Conservation (phyloP, 768 basidiomycete genomes). For the Favolaschia claudopus region DNA sequence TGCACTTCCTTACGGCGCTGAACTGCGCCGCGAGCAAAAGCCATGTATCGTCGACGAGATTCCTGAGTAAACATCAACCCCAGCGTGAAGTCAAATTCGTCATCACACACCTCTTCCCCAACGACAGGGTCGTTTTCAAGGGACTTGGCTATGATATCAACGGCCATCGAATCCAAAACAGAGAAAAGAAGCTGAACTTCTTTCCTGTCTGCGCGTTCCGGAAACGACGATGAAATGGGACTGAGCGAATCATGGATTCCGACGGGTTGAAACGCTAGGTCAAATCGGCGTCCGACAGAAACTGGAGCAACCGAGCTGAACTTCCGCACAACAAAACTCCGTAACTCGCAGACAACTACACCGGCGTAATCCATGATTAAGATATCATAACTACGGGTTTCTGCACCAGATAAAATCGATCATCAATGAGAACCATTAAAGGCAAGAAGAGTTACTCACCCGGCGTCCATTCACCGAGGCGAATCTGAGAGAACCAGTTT, state of each 20-base stretch:
- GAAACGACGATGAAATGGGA: not conserved
- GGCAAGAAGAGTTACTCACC: too few relatives aligned
- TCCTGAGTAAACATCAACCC: not conserved
- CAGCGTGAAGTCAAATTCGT: not conserved
- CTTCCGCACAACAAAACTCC: not conserved
- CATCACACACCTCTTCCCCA: not conserved
- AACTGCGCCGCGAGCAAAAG: not conserved
- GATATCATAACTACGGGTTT: too few relatives aligned
- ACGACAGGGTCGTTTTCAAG: not conserved
- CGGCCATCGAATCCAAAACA: not conserved
- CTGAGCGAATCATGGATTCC: not conserved
- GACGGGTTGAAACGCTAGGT: constrained; percentile 3
- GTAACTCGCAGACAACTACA: not conserved
- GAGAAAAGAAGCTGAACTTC: not conserved
- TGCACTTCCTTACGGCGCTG: too few relatives aligned
- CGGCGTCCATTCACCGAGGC: not conserved
- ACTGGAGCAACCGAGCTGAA: not conserved
- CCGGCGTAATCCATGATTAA: not conserved
- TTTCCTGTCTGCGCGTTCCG: not conserved
- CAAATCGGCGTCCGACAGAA: not conserved
- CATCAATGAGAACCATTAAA: too few relatives aligned
- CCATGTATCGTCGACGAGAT: not conserved
- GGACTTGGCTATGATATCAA: not conserved
- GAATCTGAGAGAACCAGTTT: not conserved
- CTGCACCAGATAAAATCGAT: too few relatives aligned